phyloP scores from a whole-genome alignment of 345 rosid species.

The Populus davidiana region DNA sequence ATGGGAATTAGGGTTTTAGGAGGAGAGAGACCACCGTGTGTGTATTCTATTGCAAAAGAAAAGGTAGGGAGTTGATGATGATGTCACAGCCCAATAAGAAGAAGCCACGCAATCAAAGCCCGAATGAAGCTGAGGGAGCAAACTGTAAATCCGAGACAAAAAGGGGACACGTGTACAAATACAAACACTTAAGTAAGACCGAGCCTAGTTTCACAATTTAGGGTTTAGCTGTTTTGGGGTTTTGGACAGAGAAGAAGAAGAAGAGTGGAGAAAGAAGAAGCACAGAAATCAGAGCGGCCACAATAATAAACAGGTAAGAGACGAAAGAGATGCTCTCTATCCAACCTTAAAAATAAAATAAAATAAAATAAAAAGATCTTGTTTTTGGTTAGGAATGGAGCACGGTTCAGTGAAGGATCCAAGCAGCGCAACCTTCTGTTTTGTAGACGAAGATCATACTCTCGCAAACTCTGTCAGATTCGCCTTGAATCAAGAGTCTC shows the following conservation, averaged over 20 bases:
- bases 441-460: conserved; percentile 78
- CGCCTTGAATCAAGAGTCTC: conserved; percentile 84
- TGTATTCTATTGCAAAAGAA: background rate
- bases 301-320: background rate
- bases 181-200: background rate
- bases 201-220: background rate
- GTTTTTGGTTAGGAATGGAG: conserved; percentile 45
- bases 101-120: background rate
- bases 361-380: too few species aligned
- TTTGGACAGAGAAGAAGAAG: background rate
- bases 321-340: background rate
- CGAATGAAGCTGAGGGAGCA: background rate
- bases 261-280: background rate
- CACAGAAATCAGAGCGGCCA: background rate
- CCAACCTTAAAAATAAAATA: background rate
- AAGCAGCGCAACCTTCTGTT: conserved; percentile 59
- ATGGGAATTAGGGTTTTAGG: conserved; percentile 14
- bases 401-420: conserved; percentile 57
- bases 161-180: background rate
- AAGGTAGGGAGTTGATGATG: background rate
- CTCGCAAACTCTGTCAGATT: conserved; percentile 80
- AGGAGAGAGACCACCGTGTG: background rate
- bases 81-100: background rate
- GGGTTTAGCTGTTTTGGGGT: background rate
- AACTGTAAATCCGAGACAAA: background rate